Percentiles rank a stretch among this genome's conserved stretches.
These are phyloP conservation scores for Salmacisia buchloeana DNA, from an alignment of 1,284 basidiomycete species.

Conservation along the genomic window DNA sequence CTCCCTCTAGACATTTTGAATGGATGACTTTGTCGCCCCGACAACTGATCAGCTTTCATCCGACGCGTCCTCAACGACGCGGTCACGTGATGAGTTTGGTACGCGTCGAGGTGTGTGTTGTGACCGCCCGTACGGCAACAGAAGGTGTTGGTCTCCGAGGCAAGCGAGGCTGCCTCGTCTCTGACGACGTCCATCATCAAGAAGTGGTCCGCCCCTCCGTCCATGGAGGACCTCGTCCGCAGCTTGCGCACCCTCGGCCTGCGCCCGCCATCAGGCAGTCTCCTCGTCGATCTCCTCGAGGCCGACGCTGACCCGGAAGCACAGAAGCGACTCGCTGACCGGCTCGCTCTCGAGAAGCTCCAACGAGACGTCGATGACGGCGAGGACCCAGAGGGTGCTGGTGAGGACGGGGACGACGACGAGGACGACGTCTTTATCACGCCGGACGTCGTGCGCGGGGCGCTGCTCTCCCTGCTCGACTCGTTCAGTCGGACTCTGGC, in stretches of 20 bases:
- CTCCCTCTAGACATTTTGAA: too few species aligned
- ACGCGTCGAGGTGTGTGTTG: too few species aligned
- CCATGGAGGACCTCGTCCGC: slow-evolving; percentile 47
- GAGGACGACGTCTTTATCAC: slow-evolving; percentile 30
- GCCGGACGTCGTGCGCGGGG: slow-evolving; percentile 43
- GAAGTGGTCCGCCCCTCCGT: too few species aligned
- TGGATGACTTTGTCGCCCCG: too few species aligned
- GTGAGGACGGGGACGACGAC: slow-evolving; percentile 3
- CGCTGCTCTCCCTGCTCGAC: slow-evolving; percentile 41
- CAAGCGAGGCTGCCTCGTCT: too few species aligned
- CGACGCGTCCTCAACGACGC: too few species aligned
- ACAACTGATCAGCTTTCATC: too few species aligned
- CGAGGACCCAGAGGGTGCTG: slow-evolving; percentile 14
- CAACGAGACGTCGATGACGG: background rate
- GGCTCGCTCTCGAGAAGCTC: slow-evolving; percentile 30
- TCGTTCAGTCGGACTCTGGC: slow-evolving; percentile 39
- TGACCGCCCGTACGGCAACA: too few species aligned
- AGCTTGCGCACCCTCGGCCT: slow-evolving; percentile 41
- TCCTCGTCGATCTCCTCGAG: slow-evolving; percentile 39
- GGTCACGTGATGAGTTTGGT: too few species aligned
- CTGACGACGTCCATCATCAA: too few species aligned
- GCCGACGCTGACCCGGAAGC: slow-evolving; percentile 25
- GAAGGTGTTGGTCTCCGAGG: too few species aligned
- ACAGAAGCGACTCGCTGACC: slow-evolving; percentile 40
- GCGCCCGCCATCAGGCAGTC: slow-evolving; percentile 31